Conservation (phyloP, 1,284 basidiomycete species). For the Boletus semigastroideus region DNA sequence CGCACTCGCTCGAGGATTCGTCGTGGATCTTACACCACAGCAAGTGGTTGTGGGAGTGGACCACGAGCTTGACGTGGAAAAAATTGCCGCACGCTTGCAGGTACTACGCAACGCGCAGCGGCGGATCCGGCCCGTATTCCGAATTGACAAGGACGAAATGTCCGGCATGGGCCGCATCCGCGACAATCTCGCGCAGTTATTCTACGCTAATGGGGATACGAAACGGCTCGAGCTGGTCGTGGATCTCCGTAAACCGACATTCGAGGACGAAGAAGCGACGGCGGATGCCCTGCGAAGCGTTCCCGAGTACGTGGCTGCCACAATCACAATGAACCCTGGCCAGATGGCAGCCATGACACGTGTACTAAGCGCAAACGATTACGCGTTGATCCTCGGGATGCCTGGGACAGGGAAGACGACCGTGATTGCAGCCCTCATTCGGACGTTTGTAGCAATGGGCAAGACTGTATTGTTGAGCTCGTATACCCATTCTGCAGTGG, state of each 20-base stretch:
- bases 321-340: slow-evolving; percentile 63
- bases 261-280: slow-evolving; percentile 41
- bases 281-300: slow-evolving; percentile 14
- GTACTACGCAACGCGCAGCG: slow-evolving; percentile 14
- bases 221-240: slow-evolving; percentile 75
- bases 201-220: slow-evolving; percentile 74
- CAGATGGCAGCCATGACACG: slow-evolving; percentile 76
- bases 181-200: slow-evolving; percentile 87
- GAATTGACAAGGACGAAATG: slow-evolving; percentile 94
- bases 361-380: slow-evolving; percentile 82
- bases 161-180: slow-evolving; percentile 85
- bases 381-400: slow-evolving; percentile 94
- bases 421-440: slow-evolving; percentile 88
- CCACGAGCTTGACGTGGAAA: slow-evolving; percentile 63
- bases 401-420: slow-evolving; percentile 99
- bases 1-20: slow-evolving; percentile 83
- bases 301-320: slow-evolving; percentile 25
- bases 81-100: slow-evolving; percentile 37
- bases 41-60: slow-evolving; percentile 80
- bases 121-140: slow-evolving; percentile 51
- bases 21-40: slow-evolving; percentile 67
- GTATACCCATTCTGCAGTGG: slow-evolving; percentile 97
- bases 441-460: slow-evolving; percentile 72
- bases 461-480: slow-evolving; percentile 89
- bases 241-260: slow-evolving; percentile 73